A percentile compares a stretch with the other conserved stretches of the same genome.
Evolutionary conservation across 805 yeast species (phyloP).

Genomic region (Metschnikowia cubensis): DNA sequence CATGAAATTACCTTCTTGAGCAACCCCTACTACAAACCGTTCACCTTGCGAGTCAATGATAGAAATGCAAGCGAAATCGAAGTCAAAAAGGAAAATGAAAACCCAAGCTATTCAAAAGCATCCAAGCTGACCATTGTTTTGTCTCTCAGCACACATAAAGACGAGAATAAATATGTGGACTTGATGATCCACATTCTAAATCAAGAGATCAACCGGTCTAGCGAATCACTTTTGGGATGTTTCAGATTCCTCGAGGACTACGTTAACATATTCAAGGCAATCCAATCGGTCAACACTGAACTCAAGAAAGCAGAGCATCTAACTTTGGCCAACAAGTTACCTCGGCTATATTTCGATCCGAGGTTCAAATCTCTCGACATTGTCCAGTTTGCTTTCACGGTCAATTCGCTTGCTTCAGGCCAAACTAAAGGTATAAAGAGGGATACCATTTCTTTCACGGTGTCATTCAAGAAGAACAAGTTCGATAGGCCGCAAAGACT

Average conservation of each 20-base stretch:
- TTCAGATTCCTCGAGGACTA: slow-evolving; percentile 32
- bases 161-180: slow-evolving; percentile 14
- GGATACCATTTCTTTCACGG: slow-evolving; percentile 29
- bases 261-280: slow-evolving; percentile 27
- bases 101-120: too few species aligned
- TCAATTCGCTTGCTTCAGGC: slow-evolving; percentile 24
- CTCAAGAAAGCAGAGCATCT: slow-evolving; percentile 4
- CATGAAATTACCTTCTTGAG: slow-evolving; percentile 28
- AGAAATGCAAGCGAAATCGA: not conserved
- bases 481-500: slow-evolving; percentile 24
- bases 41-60: slow-evolving; percentile 16
- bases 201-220: slow-evolving; percentile 15
- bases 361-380: slow-evolving; percentile 28
- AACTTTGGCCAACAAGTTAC: slow-evolving; percentile 29
- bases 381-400: slow-evolving; percentile 29
- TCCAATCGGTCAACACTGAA: slow-evolving; percentile 16
- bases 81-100: not conserved
- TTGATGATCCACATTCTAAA: slow-evolving; percentile 24
- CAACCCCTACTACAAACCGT: slow-evolving; percentile 20
- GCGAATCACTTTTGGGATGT: slow-evolving; percentile 26
- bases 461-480: slow-evolving; percentile 28
- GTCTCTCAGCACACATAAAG: slow-evolving; percentile 6
- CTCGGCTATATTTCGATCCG: slow-evolving; percentile 30
- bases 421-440: slow-evolving; percentile 32
- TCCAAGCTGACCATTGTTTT: slow-evolving; percentile 1